Percentiles rank a stretch among this genome's conserved stretches.
phyloP scores from a whole-genome alignment of 148 eudicot species.

The Silene conica region DNA sequence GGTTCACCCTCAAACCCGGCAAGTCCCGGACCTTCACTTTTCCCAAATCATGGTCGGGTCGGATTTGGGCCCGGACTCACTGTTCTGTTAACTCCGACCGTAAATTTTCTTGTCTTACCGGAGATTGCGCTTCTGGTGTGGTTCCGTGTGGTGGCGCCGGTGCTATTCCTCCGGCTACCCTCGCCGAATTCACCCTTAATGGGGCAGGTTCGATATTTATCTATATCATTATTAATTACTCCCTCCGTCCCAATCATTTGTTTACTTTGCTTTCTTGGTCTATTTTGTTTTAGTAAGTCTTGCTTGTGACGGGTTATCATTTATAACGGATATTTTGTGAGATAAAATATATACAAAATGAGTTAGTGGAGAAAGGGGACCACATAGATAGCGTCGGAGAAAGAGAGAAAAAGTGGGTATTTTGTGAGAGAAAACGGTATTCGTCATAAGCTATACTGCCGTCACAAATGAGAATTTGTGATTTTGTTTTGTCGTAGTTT shows the following conservation, averaged over 20 bases:
- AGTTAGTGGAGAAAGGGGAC: too few relatives aligned
- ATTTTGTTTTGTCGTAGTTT: too few relatives aligned
- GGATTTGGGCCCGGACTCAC: conserved; percentile 87
- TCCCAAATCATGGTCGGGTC: conserved; percentile 84
- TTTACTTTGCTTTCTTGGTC: too few relatives aligned
- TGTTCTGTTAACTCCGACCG: conserved; percentile 51
- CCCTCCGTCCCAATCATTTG: not conserved
- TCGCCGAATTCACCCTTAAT: conserved; percentile 90
- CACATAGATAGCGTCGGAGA: too few relatives aligned
- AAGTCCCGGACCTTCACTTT: conserved; percentile 48
- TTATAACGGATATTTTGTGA: too few relatives aligned
- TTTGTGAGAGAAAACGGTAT: too few relatives aligned
- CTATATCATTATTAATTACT: not conserved
- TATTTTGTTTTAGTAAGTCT: too few relatives aligned
- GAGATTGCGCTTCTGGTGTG: conserved; percentile 82
- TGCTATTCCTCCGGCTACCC: conserved; percentile 86
- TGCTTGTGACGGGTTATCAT: too few relatives aligned
- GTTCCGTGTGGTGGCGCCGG: conserved; percentile 69
- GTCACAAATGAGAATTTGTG: too few relatives aligned
- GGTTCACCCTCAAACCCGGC: conserved; percentile 57
- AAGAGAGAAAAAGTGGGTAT: too few relatives aligned
- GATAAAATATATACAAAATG: too few relatives aligned
- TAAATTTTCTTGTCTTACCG: conserved; percentile 66
- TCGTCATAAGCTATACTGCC: too few relatives aligned
- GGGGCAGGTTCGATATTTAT: conserved; percentile 40